Base-by-base conservation (phyloP, 2,329 filamentous ascomycete species). In the Leptographium lundbergii region DNA sequence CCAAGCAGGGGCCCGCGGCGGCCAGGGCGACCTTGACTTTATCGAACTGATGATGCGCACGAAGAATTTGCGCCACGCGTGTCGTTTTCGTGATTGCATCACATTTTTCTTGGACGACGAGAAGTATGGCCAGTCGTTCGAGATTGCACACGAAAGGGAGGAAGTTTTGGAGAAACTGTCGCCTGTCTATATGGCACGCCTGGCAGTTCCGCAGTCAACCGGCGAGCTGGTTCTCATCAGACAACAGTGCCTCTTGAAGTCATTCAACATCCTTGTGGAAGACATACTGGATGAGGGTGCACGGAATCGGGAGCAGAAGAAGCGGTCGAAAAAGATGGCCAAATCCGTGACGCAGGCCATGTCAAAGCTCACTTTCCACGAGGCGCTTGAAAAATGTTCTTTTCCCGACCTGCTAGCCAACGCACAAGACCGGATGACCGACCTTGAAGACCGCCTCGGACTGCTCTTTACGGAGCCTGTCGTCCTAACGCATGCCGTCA, bases 201-300 rank as follows among this genome's bases (percentile, higher is more conserved):
- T 67, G 0, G 67, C 64, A 25, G 45, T 73, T 13, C 70, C 71
- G 0, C 65, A 67, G 22, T 59, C 65, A 0, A 61, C 60, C 0
- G 71, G 72, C 14, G 66, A 71, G 39, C 64, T 77, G 1, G 66
- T 80, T 14, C 60, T 79, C 1, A 34, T 63, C 47, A 69, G 76
- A 61, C 75, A 78, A 59, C 48, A 29, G 11, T 22, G n/a, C 47
- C 51, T 76, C 0, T 48, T 77, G 0, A 70, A 73, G 54, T 13
- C 19, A 6, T 71, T 78, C 34, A 74, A 72, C 59, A 68, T 74
- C n/a, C 63, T 75, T 1, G 65, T 78, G 5, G 72, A 74, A 1
- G 69, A 74, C 47, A 73, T 79, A 34, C 66, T 79, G 1, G 69
- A 75, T 0, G 61, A 66, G 45, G 72, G 69, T 4, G 74, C 73